A percentile compares a stretch with the other conserved stretches of the same genome.
Evolutionary conservation across 306 rosid genomes (phyloP).

Genomic region (Fagus sylvatica): DNA sequence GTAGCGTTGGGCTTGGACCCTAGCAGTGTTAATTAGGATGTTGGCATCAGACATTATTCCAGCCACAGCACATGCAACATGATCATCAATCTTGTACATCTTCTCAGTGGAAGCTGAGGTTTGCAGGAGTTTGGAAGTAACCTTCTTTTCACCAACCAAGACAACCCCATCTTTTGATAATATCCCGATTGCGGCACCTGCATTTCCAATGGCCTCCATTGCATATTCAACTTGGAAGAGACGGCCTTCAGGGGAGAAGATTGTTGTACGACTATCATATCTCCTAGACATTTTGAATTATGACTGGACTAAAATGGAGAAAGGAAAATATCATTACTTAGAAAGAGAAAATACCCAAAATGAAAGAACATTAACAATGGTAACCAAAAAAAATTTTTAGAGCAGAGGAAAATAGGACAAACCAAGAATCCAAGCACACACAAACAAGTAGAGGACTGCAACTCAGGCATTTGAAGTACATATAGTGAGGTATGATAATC

Average conservation of each 20-base stretch:
- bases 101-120: too few relatives aligned
- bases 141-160: slow-evolving; percentile 43
- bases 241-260: slow-evolving; percentile 50
- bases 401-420: not conserved
- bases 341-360: not conserved
- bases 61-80: too few relatives aligned
- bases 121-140: slow-evolving; percentile 19
- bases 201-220: slow-evolving; percentile 47
- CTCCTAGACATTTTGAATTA: slow-evolving; percentile 36
- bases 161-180: slow-evolving; percentile 43
- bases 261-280: slow-evolving; percentile 45
- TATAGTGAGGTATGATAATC: not conserved
- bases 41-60: too few relatives aligned
- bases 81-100: too few relatives aligned
- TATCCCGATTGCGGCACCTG: slow-evolving; percentile 42
- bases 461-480: not conserved
- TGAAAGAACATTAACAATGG: not conserved
- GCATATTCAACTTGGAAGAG: slow-evolving; percentile 49
- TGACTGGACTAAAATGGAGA: not conserved
- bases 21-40: too few relatives aligned
- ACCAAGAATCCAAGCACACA: not conserved
- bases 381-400: not conserved
- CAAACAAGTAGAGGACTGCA: not conserved
- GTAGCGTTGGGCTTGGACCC: too few relatives aligned
- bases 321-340: not conserved